These are phyloP conservation scores for Parascedosporium putredinis DNA, from an alignment of 2,329 filamentous ascomycete species.

Conservation along the genomic window DNA sequence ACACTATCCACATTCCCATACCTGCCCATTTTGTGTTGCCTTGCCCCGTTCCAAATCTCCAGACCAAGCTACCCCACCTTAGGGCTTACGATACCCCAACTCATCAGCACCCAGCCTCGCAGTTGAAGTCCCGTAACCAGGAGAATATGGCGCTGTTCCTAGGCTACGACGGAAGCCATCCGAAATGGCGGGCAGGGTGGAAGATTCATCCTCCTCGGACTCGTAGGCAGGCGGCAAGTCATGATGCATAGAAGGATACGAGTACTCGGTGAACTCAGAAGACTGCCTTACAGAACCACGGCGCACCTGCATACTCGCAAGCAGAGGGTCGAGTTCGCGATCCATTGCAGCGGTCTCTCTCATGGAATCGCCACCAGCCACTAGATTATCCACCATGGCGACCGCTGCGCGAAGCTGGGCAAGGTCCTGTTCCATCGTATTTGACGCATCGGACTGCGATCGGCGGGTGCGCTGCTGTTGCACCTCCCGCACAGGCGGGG, in stretches of 20 bases:
- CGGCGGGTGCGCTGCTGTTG: slow-evolving; percentile 7
- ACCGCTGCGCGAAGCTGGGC: slow-evolving; percentile 36
- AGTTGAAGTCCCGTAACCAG: slow-evolving; percentile 10
- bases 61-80: not conserved
- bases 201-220: slow-evolving; percentile 5
- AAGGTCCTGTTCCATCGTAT: slow-evolving; percentile 38
- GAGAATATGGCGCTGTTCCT: slow-evolving; percentile 18
- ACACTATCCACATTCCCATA: not conserved
- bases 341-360: slow-evolving; percentile 20
- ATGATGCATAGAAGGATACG: slow-evolving; percentile 10
- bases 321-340: not conserved
- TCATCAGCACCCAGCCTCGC: slow-evolving; percentile 1
- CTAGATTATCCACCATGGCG: slow-evolving; percentile 33
- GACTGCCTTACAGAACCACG: not conserved
- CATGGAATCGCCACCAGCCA: slow-evolving; percentile 25
- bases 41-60: not conserved
- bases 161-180: slow-evolving; percentile 33
- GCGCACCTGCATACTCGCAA: not conserved
- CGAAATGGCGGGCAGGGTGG: slow-evolving; percentile 23
- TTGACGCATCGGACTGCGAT: slow-evolving; percentile 13
- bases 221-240: slow-evolving; percentile 11
- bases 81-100: slow-evolving; percentile 5
- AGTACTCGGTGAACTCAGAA: not conserved
- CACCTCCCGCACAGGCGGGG: not conserved
- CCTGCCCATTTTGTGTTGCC: not conserved